Conservation (phyloP, 2,329 filamentous ascomycete genomes). For the Pezizomycotina sp. region DNA sequence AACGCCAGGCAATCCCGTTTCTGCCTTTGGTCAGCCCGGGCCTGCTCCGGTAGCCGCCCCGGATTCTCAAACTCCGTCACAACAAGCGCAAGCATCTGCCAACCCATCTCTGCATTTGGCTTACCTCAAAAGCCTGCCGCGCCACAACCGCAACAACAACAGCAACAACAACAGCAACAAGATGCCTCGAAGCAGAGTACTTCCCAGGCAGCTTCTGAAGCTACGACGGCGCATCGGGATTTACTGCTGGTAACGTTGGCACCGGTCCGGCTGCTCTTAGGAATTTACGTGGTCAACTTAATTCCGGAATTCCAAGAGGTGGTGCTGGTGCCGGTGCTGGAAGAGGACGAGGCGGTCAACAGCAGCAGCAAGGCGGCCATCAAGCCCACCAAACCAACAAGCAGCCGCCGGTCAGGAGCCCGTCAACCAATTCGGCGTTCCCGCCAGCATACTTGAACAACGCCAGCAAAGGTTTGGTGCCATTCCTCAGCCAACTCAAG, state of each 20-base stretch:
- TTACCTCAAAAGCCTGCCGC: neutral
- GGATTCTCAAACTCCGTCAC: constrained; percentile 11
- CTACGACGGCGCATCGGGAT: constrained; percentile 4
- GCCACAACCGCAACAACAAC: constrained; percentile 7
- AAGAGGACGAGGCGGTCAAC: constrained; percentile 9
- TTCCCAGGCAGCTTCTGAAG: constrained; percentile 9
- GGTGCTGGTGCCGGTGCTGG: constrained; percentile 9
- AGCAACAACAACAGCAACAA: constrained; percentile 4
- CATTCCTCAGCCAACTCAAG: too few relatives aligned
- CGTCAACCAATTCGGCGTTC: constrained; percentile 7
- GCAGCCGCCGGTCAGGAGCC: constrained; percentile 6
- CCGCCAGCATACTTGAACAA: too few relatives aligned
- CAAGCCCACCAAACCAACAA: constrained; percentile 6
- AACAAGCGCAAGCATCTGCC: constrained; percentile 7
- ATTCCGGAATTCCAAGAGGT: constrained; percentile 24
- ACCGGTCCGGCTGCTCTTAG: constrained; percentile 21
- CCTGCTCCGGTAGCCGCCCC: constrained; percentile 16
- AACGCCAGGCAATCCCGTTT: constrained; percentile 13
- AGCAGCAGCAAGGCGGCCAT: constrained; percentile 5
- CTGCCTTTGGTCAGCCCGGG: constrained; percentile 9
- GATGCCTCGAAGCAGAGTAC: constrained; percentile 5
- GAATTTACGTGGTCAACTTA: constrained; percentile 21
- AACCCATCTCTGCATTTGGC: neutral
- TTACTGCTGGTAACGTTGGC: constrained; percentile 17
- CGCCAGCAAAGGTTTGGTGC: too few relatives aligned